Percentiles rank a stretch among this genome's conserved stretches.
Conservation (phyloP, 768 basidiomycete species). For the Amanita exitialis region DNA sequence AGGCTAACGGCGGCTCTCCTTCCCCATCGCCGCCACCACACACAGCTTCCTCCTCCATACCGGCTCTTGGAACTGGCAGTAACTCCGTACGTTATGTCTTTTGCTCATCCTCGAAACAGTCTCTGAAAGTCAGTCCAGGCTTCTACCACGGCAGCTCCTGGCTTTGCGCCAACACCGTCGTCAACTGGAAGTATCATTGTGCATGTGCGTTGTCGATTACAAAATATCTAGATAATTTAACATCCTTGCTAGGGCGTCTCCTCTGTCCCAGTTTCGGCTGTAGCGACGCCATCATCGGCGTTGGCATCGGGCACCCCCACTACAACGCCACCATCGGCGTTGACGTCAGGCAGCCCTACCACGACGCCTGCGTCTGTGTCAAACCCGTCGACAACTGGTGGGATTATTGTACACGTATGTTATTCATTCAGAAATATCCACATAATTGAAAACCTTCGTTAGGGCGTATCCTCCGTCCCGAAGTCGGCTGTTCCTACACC, state of each 20-base stretch:
- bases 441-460: not conserved
- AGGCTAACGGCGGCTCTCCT: no score
- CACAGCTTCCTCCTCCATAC: not conserved
- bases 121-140: not conserved
- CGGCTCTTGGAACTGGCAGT: not conserved
- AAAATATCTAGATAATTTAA: not conserved
- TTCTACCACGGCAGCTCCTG: not conserved
- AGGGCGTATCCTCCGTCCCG: slow-evolving; percentile 9
- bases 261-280: slow-evolving; percentile 13
- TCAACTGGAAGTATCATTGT: not conserved
- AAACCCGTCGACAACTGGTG: not conserved
- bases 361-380: not conserved
- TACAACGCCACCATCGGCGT: no score
- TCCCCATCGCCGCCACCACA: slow-evolving; percentile 9
- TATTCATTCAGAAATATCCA: not conserved
- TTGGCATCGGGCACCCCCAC: no score
- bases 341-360: no score
- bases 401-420: not conserved
- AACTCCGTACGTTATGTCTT: not conserved
- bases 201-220: not conserved
- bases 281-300: not conserved
- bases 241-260: not conserved
- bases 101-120: not conserved
- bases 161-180: not conserved
- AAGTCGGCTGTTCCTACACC: slow-evolving; percentile 13